Conservation (phyloP, 2,329 filamentous ascomycete species). For the Chaetomium sp. region DNA sequence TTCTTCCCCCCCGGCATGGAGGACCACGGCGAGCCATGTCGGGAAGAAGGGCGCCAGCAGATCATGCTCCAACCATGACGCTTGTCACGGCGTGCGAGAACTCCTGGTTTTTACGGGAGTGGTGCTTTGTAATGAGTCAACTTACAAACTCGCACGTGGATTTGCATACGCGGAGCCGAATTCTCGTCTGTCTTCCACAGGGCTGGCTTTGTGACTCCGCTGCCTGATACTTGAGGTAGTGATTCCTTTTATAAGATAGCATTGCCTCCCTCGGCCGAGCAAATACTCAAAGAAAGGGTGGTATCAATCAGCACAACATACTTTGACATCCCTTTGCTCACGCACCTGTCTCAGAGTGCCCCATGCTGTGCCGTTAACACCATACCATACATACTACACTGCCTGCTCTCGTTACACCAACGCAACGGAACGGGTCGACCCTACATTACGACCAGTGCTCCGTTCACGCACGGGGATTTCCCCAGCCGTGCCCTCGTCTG, state of each 20-base stretch:
- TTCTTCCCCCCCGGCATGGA: background rate
- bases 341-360: background rate
- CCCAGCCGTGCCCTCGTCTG: too few relatives aligned
- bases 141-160: background rate
- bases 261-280: too few relatives aligned
- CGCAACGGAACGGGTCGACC: background rate
- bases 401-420: background rate
- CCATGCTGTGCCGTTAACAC: background rate
- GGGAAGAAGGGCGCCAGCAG: conserved; percentile 9
- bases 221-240: background rate
- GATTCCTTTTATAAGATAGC: too few relatives aligned
- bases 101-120: background rate
- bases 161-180: background rate
- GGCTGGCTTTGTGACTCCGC: background rate
- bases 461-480: too few relatives aligned
- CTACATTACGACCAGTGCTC: too few relatives aligned
- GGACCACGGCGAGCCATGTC: conserved; percentile 10
- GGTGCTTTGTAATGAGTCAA: conserved; percentile 10
- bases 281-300: too few relatives aligned
- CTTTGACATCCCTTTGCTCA: background rate
- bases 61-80: conserved; percentile 6
- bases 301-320: too few relatives aligned
- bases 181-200: background rate
- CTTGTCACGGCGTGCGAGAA: background rate
- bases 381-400: background rate